Evolutionary conservation across 2,329 filamentous ascomycete genomes (phyloP).

Genomic region (Zelopaecilomyces penicillatus): DNA sequence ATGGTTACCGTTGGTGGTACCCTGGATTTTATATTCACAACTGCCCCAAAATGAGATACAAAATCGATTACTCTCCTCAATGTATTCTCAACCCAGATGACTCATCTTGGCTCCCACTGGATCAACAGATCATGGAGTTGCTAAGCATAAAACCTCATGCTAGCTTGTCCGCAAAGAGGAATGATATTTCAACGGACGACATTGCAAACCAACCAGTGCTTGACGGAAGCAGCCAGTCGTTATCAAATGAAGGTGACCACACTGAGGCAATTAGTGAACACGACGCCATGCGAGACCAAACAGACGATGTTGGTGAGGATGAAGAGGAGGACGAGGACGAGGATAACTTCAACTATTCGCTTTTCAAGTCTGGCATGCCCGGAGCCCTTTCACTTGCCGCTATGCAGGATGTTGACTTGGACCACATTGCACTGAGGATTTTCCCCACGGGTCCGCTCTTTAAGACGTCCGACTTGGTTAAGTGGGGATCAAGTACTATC

Average conservation of each 20-base stretch:
- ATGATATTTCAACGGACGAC: constrained; percentile 1
- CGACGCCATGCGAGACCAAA: neutral
- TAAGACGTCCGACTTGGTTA: constrained; percentile 42
- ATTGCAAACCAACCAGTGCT: neutral
- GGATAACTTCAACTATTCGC: constrained; percentile 19
- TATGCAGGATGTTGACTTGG: constrained; percentile 48
- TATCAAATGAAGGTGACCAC: neutral
- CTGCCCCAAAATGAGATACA: constrained; percentile 79
- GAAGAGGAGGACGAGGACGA: constrained; percentile 15
- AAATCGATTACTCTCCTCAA: constrained; percentile 69
- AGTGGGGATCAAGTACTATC: constrained; percentile 49
- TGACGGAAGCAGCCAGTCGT: neutral
- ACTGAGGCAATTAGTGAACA: neutral
- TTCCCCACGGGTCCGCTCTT: constrained; percentile 29
- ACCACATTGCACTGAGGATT: constrained; percentile 48
- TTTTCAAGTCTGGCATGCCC: constrained; percentile 58
- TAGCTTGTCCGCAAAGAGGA: constrained; percentile 27
- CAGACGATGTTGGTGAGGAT: constrained; percentile 5
- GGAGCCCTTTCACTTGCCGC: constrained; percentile 51
- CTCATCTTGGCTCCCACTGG: constrained; percentile 53
- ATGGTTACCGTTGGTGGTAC: constrained; percentile 69
- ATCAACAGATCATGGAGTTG: constrained; percentile 39
- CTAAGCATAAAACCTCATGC: constrained; percentile 51
- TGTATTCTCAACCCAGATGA: constrained; percentile 63
- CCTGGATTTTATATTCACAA: constrained; percentile 74